Conservation (phyloP, 768 basidiomycete genomes). For the Chiua virens region DNA sequence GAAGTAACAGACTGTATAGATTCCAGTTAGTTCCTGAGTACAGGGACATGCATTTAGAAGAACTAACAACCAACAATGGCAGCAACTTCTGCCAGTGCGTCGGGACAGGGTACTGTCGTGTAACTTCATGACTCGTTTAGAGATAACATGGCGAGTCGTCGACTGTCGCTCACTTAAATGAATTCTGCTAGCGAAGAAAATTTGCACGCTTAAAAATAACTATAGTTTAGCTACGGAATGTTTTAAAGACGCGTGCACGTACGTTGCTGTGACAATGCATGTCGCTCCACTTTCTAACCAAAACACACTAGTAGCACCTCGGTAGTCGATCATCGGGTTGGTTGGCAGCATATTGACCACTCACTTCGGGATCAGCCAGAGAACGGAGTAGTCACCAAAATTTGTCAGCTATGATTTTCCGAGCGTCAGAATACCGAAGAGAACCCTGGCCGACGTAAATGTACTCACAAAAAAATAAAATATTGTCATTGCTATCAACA, state of each 20-base stretch:
- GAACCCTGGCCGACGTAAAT: neutral
- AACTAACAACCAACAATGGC: slow-evolving; percentile 4
- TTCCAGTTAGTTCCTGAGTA: neutral
- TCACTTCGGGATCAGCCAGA: neutral
- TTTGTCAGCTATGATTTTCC: neutral
- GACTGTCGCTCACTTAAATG: slow-evolving; percentile 2
- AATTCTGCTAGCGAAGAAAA: slow-evolving; percentile 6
- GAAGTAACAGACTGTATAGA: slow-evolving; percentile 1
- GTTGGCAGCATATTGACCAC: neutral
- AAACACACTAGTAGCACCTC: neutral
- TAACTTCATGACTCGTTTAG: neutral
- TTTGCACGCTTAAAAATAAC: slow-evolving; percentile 1
- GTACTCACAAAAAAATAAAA: slow-evolving; percentile 2
- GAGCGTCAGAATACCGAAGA: neutral
- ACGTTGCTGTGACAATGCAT: neutral
- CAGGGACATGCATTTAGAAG: neutral
- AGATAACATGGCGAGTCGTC: neutral
- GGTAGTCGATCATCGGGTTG: neutral
- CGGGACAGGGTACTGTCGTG: slow-evolving; percentile 5
- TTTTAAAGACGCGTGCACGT: neutral
- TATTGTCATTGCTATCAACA: neutral
- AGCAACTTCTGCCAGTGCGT: neutral
- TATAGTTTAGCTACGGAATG: neutral
- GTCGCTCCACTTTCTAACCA: slow-evolving; percentile 1
- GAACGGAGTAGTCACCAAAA: neutral